Evolutionary conservation across 176 grass and related monocot species (phyloP).

Genomic region (Paspalum vaginatum): DNA sequence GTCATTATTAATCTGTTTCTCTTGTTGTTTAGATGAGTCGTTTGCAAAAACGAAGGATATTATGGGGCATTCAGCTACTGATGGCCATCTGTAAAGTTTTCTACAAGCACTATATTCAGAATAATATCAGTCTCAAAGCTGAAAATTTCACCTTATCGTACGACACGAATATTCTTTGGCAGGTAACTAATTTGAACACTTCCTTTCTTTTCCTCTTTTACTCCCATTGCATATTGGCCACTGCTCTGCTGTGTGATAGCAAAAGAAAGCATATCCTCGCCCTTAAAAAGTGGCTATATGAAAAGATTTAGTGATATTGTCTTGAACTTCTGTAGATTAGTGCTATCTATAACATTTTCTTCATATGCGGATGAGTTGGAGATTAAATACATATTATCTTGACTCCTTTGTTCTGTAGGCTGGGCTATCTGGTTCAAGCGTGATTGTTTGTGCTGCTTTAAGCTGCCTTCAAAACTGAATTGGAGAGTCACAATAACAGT

Average conservation of each 20-base stretch:
- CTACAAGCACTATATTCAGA: slow-evolving; percentile 56
- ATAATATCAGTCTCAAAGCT: slow-evolving; percentile 56
- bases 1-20: neutral
- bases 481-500: slow-evolving; percentile 68
- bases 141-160: slow-evolving; percentile 85
- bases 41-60: slow-evolving; percentile 70
- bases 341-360: neutral
- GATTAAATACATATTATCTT: neutral
- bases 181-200: slow-evolving; percentile 43
- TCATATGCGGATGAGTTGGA: neutral
- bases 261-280: neutral
- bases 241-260: neutral
- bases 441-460: slow-evolving; percentile 81
- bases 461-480: slow-evolving; percentile 54
- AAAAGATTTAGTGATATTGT: neutral
- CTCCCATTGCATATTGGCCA: neutral
- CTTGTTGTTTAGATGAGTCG: slow-evolving; percentile 49
- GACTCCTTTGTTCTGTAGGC: slow-evolving; percentile 45
- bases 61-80: slow-evolving; percentile 77
- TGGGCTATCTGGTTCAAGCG: slow-evolving; percentile 88
- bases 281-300: neutral
- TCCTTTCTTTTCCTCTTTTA: neutral
- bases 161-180: slow-evolving; percentile 82
- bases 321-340: neutral
- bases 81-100: slow-evolving; percentile 83